Base-by-base conservation (phyloP, 345 rosid species). In the Carallia brachiata region DNA sequence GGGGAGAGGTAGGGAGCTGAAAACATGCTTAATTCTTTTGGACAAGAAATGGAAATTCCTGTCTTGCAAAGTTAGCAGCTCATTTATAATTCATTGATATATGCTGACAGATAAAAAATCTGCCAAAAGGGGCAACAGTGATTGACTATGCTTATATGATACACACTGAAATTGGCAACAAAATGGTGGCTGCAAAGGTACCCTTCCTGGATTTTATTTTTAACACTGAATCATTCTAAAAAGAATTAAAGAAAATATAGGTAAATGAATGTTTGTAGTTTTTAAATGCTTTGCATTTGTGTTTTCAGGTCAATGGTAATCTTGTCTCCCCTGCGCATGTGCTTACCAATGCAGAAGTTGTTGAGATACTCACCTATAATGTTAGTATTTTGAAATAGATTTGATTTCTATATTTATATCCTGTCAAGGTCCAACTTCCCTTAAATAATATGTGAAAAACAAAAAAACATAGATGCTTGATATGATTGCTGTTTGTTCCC, bases 101-200 rank as follows among this genome's bases (percentile, higher is more conserved):
- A 60, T 74, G 30, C 53, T 44, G 72, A 48, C 87, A 95, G 99
- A 95, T 95, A 65, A 95, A 91, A 79, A 91, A 95, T 76, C 82
- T 95, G 68, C 97, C 97, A 5, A 82, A 85, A 79, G 99, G 99
- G 31, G 99, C 99, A 52, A 91, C 99, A 4, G 93, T 82, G 48
- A 83, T 95, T 79, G 99, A 95, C 81, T 95, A 92, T 56, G 99
- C 97, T 66, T 95, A 95, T 78, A 91, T 92, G 92, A 92, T 95
- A 78, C 96, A 92, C 84, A 95, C 99, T 9, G 99, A 95, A 72
- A 79, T 91, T 54, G 99, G 99, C 76, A 95, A 95, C 90, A 91
- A 87, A 80, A 95, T 95, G 97, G 97, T 90, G 52, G 99, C 96
- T 75, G 97, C 97, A 6, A 95, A 95, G 97, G 99, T 92, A 81